Evolutionary conservation across 2,329 filamentous ascomycete species (phyloP).

Genomic region (Helicocarpus griseus): DNA sequence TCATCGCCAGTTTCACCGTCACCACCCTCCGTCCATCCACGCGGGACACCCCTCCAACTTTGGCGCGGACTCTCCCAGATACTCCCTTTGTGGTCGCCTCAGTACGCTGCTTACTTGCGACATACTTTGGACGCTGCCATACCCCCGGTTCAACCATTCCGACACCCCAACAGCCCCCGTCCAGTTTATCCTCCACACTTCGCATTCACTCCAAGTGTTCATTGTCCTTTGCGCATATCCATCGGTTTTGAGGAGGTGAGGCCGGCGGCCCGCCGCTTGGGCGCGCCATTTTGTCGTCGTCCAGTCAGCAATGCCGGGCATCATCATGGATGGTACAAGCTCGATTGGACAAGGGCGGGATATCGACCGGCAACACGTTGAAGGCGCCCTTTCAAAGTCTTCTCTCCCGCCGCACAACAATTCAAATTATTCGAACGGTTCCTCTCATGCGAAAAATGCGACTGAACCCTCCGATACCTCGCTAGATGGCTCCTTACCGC

Average conservation of each 20-base stretch:
- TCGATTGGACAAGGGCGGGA: neutral
- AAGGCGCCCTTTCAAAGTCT: neutral
- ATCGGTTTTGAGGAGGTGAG: slow-evolving; percentile 1
- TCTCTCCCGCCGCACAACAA: neutral
- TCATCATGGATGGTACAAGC: slow-evolving; percentile 27
- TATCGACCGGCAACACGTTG: neutral
- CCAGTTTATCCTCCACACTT: neutral
- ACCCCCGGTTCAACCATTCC: neutral
- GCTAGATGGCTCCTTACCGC: slow-evolving; percentile 29
- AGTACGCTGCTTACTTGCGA: neutral
- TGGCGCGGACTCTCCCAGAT: neutral
- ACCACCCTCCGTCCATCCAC: neutral
- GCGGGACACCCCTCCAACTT: neutral
- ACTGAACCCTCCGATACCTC: neutral
- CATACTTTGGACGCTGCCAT: neutral
- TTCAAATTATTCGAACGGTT: slow-evolving; percentile 4
- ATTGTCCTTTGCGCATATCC: neutral
- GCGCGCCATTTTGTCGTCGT: slow-evolving; percentile 3
- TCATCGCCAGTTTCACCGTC: no score
- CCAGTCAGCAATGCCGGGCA: slow-evolving; percentile 30
- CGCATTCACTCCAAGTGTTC: neutral
- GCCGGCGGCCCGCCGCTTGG: slow-evolving; percentile 6
- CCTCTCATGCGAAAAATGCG: slow-evolving; percentile 6
- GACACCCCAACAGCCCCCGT: no score
- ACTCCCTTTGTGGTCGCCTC: neutral